A percentile compares a stretch with the other conserved stretches of the same genome.
Conservation (phyloP, 208 protist genomes). For the Leishmania arabica region DNA sequence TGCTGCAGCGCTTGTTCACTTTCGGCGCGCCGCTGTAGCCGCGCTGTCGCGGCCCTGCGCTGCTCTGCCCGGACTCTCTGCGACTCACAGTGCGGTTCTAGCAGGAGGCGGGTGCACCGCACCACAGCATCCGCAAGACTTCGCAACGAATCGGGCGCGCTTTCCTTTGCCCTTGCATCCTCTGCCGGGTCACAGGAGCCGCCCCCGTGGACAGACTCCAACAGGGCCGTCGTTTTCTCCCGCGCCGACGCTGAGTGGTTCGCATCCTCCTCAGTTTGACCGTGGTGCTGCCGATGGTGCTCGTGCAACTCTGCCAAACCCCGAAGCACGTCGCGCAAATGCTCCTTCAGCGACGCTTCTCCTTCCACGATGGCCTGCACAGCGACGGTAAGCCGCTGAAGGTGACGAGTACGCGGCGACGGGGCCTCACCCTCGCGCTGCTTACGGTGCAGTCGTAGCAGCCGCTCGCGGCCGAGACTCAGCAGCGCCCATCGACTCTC, state of each 20-base stretch:
- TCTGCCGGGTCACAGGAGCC: neutral
- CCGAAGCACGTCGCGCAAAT: constrained; percentile 3
- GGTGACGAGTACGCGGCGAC: constrained; percentile 3
- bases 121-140: constrained; percentile 5
- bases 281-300: neutral
- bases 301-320: neutral
- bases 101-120: neutral
- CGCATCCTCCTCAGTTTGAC: neutral
- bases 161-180: neutral
- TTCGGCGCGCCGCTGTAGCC: neutral
- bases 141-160: neutral
- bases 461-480: constrained; percentile 15
- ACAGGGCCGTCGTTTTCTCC: neutral
- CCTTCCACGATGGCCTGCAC: constrained; percentile 31
- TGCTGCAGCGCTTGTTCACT: neutral
- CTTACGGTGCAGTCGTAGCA: constrained; percentile 8
- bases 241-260: neutral
- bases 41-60: neutral
- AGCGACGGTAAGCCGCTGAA: neutral
- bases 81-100: neutral
- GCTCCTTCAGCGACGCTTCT: constrained; percentile 13
- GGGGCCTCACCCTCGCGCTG: neutral
- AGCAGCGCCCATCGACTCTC: constrained; percentile 18
- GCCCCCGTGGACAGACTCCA: constrained; percentile 1
- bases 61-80: neutral